Conservation (phyloP, 495 filamentous ascomycete genomes). For the Xanthoparmelia taractica region DNA sequence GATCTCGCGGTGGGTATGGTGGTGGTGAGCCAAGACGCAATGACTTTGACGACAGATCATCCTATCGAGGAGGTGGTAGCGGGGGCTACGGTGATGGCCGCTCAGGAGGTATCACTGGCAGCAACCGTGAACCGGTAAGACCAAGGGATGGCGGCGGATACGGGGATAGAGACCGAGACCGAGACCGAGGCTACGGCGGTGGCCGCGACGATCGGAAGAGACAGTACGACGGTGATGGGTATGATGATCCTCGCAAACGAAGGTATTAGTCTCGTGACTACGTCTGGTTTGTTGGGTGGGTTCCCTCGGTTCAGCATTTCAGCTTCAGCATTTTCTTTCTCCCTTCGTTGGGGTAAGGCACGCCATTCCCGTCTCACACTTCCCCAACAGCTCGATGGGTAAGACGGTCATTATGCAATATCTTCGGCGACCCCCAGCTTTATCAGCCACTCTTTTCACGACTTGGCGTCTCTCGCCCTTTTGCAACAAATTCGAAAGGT, state of each 20-base stretch:
- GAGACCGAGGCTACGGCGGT: conserved; percentile 32
- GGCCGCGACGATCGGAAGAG: conserved; percentile 14
- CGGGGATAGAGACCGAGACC: conserved; percentile 50
- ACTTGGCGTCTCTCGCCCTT: conserved; percentile 5
- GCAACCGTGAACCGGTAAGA: conserved; percentile 48
- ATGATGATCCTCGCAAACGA: conserved; percentile 73
- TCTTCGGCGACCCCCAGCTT: background rate
- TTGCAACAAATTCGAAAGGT: background rate
- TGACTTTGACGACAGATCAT: conserved; percentile 32
- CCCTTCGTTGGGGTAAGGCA: conserved; percentile 57
- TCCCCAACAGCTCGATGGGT: conserved; percentile 18
- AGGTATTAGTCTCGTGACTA: conserved; percentile 50
- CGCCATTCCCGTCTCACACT: conserved; percentile 21
- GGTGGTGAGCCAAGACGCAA: conserved; percentile 34
- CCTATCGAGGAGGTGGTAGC: conserved; percentile 30
- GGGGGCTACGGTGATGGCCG: conserved; percentile 31
- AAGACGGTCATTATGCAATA: conserved; percentile 11
- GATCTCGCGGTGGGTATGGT: conserved; percentile 33
- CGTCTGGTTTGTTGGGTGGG: conserved; percentile 44
- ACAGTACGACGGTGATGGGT: conserved; percentile 43
- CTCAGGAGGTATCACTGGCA: conserved; percentile 43
- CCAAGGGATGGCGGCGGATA: conserved; percentile 44
- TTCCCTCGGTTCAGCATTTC: conserved; percentile 34
- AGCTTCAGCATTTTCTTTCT: conserved; percentile 39
- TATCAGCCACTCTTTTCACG: background rate